phyloP scores from a whole-genome alignment of 345 rosid species.

The Euphorbia tirucalli region DNA sequence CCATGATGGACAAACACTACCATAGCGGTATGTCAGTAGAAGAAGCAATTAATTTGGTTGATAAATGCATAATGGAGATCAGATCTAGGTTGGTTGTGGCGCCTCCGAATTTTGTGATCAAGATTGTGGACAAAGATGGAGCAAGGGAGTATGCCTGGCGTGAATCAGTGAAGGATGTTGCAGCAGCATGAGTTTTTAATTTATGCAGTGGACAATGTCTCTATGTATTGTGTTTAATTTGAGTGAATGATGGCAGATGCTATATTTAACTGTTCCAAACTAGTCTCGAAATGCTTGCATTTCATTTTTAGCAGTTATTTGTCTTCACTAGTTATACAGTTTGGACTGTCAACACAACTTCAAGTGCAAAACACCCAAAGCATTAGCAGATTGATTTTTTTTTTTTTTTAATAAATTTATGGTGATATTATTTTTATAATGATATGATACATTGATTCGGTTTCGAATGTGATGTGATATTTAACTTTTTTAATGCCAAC shows the following conservation, averaged over 20 bases:
- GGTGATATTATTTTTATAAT: too few species aligned
- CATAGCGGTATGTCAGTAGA: constrained; percentile 86
- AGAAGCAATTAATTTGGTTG: constrained; percentile 79
- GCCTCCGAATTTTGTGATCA: constrained; percentile 91
- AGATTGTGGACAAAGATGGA: constrained; percentile 92
- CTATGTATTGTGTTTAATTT: not conserved
- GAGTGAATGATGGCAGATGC: not conserved
- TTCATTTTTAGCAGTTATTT: not conserved
- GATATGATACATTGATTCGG: too few species aligned
- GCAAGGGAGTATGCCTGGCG: constrained; percentile 88
- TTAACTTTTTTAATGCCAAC: too few species aligned
- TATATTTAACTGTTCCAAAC: not conserved
- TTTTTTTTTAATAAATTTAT: too few species aligned
- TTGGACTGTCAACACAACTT: too few species aligned
- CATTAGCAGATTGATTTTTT: too few species aligned
- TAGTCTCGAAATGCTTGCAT: not conserved
- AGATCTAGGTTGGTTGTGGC: constrained; percentile 88
- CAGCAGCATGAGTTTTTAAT: constrained; percentile 8
- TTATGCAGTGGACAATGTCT: not conserved
- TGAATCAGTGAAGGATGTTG: constrained; percentile 55
- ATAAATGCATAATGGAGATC: constrained; percentile 86
- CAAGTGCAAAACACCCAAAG: too few species aligned
- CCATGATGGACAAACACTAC: constrained; percentile 96
- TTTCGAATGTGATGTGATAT: too few species aligned
- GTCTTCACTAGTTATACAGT: not conserved